These are phyloP conservation scores for Pseudogymnoascus sp. DNA, from an alignment of 2,329 filamentous ascomycete species.

Conservation along the genomic window DNA sequence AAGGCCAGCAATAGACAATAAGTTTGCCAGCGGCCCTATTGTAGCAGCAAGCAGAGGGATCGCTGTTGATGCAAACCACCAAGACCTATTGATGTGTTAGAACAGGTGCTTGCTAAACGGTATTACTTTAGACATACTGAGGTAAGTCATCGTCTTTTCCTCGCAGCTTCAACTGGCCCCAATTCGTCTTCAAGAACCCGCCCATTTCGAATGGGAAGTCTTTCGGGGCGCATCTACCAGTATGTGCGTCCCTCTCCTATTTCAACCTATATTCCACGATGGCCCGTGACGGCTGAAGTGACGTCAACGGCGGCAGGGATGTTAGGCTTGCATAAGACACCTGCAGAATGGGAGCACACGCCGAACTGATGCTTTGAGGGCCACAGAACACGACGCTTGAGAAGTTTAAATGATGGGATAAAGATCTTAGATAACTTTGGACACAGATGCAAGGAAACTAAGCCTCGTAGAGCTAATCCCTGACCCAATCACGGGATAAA, in stretches of 20 bases:
- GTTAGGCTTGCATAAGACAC: not conserved
- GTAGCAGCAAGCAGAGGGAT: conserved; percentile 57
- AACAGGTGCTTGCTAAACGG: no score
- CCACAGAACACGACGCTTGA: not conserved
- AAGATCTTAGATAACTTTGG: not conserved
- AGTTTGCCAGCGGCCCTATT: conserved; percentile 61
- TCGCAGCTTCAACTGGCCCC: conserved; percentile 26
- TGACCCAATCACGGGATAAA: not conserved
- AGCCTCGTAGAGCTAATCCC: not conserved
- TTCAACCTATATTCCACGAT: conserved; percentile 1
- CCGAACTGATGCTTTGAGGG: not conserved
- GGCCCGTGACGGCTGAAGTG: not conserved
- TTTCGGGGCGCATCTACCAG: not conserved
- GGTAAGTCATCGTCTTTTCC: conserved; percentile 29
- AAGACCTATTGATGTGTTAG: conserved; percentile 23
- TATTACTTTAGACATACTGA: conserved; percentile 23
- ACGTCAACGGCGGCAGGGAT: conserved; percentile 7
- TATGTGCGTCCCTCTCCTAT: not conserved
- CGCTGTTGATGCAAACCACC: conserved; percentile 35
- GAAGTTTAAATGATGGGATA: not conserved
- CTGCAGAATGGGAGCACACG: not conserved
- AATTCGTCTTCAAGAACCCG: conserved; percentile 3
- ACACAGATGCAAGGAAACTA: not conserved
- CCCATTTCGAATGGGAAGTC: conserved; percentile 2
- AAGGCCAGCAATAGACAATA: conserved; percentile 58